Evolutionary conservation across 1,284 basidiomycete species (phyloP).

Genomic region (Pseudozyma flocculosa): DNA sequence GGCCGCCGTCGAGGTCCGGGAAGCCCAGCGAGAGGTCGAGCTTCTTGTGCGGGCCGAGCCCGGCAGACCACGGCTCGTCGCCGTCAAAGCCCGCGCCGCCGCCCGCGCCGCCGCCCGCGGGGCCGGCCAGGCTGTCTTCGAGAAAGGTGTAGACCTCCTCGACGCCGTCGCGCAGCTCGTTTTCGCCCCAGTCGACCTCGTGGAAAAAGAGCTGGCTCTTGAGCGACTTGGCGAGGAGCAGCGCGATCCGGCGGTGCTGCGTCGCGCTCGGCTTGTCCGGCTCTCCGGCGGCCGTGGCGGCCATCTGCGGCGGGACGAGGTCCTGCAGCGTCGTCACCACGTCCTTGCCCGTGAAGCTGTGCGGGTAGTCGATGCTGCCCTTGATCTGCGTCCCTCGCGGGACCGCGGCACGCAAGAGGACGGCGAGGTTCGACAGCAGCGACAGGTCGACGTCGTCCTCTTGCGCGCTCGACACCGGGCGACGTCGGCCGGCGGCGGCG

Average conservation of each 20-base stretch:
- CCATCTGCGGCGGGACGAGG: conserved; percentile 24
- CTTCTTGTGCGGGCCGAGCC: conserved; percentile 14
- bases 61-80: conserved; percentile 24
- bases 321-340: conserved; percentile 45
- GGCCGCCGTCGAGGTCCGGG: conserved; percentile 8
- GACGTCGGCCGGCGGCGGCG: too few species aligned
- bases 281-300: conserved; percentile 9
- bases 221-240: conserved; percentile 81
- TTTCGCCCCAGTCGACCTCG: conserved; percentile 92
- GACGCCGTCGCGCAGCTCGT: conserved; percentile 79
- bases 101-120: conserved; percentile 2
- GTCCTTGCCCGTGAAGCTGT: conserved; percentile 54
- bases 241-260: conserved; percentile 72
- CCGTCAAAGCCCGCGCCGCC: conserved; percentile 4
- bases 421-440: conserved; percentile 81
- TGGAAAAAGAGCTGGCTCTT: conserved; percentile 93
- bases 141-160: conserved; percentile 96
- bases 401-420: conserved; percentile 81
- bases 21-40: conserved; percentile 22
- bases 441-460: conserved; percentile 70
- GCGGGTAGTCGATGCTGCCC: conserved; percentile 52
- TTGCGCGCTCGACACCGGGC: background rate
- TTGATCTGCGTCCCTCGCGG: conserved; percentile 76
- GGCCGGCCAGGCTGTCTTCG: conserved; percentile 65
- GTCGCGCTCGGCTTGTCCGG: background rate